Percentiles rank a stretch among this genome's conserved stretches.
Evolutionary conservation across 768 basidiomycete species (phyloP).

Genomic region (Rhizopogon vesiculosus): DNA sequence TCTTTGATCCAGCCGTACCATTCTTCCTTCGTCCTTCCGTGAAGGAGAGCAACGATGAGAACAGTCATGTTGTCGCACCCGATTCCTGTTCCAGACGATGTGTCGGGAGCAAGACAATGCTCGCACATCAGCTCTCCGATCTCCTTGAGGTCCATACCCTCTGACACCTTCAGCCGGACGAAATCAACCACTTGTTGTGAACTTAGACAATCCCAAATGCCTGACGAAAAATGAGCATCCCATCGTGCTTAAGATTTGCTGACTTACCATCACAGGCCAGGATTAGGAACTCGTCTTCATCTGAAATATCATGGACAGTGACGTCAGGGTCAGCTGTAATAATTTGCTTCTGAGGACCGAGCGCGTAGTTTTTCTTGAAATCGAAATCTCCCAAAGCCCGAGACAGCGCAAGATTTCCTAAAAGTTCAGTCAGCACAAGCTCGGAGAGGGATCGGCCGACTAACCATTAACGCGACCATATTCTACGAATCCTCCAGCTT

Average conservation of each 20-base stretch:
- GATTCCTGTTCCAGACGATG: conserved; percentile 84
- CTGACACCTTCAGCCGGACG: conserved; percentile 74
- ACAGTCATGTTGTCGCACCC: conserved; percentile 99
- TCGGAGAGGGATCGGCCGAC: conserved; percentile 9
- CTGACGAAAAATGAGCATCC: conserved; percentile 35
- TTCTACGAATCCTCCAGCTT: conserved; percentile 94
- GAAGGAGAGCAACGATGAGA: conserved; percentile 81
- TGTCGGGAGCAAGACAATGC: conserved; percentile 91
- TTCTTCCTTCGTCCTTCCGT: conserved; percentile 83
- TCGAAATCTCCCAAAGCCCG: conserved; percentile 97
- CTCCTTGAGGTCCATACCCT: conserved; percentile 73
- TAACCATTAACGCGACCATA: conserved; percentile 95
- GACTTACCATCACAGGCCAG: conserved; percentile 90
- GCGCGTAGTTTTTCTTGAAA: conserved; percentile 88
- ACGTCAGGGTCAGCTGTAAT: conserved; percentile 96
- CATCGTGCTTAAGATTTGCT: not conserved
- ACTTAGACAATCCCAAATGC: conserved; percentile 96
- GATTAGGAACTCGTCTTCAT: conserved; percentile 95
- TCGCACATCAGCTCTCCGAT: conserved; percentile 90
- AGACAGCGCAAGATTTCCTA: conserved; percentile 93
- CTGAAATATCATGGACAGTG: conserved; percentile 70
- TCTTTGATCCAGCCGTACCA: conserved; percentile 91
- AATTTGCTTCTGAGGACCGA: conserved; percentile 85
- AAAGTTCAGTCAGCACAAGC: not conserved
- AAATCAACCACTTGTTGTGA: conserved; percentile 93